Base-by-base conservation (phyloP, 2,329 filamentous ascomycete species). In the Trichoderma citrinoviride region DNA sequence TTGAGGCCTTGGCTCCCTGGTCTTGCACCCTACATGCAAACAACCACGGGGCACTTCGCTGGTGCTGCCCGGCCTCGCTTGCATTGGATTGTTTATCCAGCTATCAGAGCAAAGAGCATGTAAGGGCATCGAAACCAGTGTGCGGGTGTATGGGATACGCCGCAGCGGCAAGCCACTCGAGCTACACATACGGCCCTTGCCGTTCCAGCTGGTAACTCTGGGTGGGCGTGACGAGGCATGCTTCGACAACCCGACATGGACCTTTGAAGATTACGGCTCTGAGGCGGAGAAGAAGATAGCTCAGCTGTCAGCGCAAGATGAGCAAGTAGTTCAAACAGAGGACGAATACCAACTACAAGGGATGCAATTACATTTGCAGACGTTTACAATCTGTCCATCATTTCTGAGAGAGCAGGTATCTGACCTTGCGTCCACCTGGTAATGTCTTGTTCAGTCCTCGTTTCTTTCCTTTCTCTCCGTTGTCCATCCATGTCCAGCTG, bases 401-500 rank as follows among this genome's bases (percentile, higher is more conserved):
- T 37, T 54, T 41, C 43, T 27, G 12, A 8, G 10, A 56, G 41
- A 27, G 49, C 19, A 44, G 25, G 33, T 37, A 56, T 19, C n/a
- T 33, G 41, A 15, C 50, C 23, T 40, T 37, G 61, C 44, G 52
- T 58, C 21, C 52, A 53, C 43, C 14, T 27, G 27, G 44, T 44
- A 12, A 47, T 64, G 25, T n/a, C 10, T 12, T 21, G 37, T 64
- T 49, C 33, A 19, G 14, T 52, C 44, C 23, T 40, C 15, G 19
- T 29, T 19, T 53, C 37, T 10, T 29, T 29, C 33, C 8, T 27
- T 21, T 10, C 19, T 27, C 27, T n/a, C 25, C 25, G n/a, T 15
- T 10, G 21, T 41, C 44, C n/a, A 62, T 62, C 54, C 61, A 58
- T 58, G 61, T 37, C 46, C 33, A 58, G 61, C 61, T 64, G 61